Evolutionary conservation across 345 rosid species (phyloP).

Genomic region (Leavenworthia alabamica): DNA sequence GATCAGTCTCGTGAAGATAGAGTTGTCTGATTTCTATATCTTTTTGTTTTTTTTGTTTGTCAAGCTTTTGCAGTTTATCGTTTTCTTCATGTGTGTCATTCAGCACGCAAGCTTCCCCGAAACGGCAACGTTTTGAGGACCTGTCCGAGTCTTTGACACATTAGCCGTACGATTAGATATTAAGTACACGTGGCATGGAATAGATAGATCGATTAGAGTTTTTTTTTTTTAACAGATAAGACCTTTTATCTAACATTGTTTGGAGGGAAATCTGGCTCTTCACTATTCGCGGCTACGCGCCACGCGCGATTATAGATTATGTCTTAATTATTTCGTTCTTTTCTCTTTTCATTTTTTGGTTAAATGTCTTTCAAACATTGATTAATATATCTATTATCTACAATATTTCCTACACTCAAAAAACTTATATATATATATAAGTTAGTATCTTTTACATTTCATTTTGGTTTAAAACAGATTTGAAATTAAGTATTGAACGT

Average conservation of each 20-base stretch:
- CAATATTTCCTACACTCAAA: not conserved
- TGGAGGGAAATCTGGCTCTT: conserved; percentile 21
- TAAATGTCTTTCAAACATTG: not conserved
- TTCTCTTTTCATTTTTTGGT: no score
- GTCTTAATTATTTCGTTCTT: not conserved
- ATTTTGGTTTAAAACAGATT: not conserved
- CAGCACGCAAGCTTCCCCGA: conserved; percentile 25
- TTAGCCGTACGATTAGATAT: conserved; percentile 27
- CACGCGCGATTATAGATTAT: not conserved
- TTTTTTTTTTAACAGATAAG: conserved; percentile 27
- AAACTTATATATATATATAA: not conserved
- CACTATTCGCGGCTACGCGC: not conserved
- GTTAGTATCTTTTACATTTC: not conserved
- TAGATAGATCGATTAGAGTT: not conserved
- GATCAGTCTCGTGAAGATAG: conserved; percentile 21
- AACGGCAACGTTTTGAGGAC: not conserved
- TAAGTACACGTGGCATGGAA: conserved; percentile 20
- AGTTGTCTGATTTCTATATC: not conserved
- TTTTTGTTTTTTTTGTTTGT: not conserved
- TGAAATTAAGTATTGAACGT: conserved; percentile 14
- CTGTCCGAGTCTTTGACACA: conserved; percentile 8
- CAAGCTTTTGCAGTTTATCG: conserved; percentile 13
- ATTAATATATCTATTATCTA: not conserved
- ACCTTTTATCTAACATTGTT: conserved; percentile 18
- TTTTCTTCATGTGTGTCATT: conserved; percentile 10